A percentile compares a stretch with the other conserved stretches of the same genome.
These are phyloP conservation scores for Candida sakaeoensis DNA, from an alignment of 805 yeast genomes.

Conservation along the genomic window DNA sequence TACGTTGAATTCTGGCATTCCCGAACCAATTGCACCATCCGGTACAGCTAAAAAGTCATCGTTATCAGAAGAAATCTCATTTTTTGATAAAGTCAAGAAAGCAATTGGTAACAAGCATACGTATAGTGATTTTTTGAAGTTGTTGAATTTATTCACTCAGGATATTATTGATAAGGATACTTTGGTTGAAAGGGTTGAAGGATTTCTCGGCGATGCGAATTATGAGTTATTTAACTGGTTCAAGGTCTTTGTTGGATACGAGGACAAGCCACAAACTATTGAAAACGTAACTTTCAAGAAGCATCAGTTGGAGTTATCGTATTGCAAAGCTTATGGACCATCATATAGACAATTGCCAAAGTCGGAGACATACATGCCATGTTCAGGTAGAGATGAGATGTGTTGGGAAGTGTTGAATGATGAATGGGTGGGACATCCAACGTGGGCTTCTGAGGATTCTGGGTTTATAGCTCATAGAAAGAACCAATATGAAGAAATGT, in stretches of 20 bases:
- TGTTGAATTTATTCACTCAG: constrained; percentile 82
- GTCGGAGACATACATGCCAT: constrained; percentile 93
- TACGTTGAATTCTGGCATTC: constrained; percentile 77
- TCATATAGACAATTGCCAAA: constrained; percentile 91
- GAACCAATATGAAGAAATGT: constrained; percentile 94
- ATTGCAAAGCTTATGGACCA: constrained; percentile 94
- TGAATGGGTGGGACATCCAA: constrained; percentile 99
- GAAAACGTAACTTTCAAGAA: constrained; percentile 87
- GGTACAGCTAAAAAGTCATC: constrained; percentile 49
- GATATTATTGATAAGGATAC: constrained; percentile 83
- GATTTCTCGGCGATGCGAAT: constrained; percentile 73
- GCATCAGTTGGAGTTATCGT: constrained; percentile 82
- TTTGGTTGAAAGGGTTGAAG: constrained; percentile 77
- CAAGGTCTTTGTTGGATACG: constrained; percentile 84
- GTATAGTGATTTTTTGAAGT: constrained; percentile 87
- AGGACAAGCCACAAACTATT: constrained; percentile 78
- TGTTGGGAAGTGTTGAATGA: constrained; percentile 98
- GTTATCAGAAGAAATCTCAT: constrained; percentile 78
- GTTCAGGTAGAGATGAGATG: constrained; percentile 97
- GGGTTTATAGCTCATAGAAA: constrained; percentile 99
- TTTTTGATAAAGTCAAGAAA: constrained; percentile 89
- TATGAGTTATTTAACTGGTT: constrained; percentile 86
- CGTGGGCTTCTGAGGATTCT: constrained; percentile 99
- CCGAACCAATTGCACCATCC: constrained; percentile 67
- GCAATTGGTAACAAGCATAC: constrained; percentile 84